Conservation (phyloP, 2,329 filamentous ascomycete species). For the Arachnopeziza araneosa region DNA sequence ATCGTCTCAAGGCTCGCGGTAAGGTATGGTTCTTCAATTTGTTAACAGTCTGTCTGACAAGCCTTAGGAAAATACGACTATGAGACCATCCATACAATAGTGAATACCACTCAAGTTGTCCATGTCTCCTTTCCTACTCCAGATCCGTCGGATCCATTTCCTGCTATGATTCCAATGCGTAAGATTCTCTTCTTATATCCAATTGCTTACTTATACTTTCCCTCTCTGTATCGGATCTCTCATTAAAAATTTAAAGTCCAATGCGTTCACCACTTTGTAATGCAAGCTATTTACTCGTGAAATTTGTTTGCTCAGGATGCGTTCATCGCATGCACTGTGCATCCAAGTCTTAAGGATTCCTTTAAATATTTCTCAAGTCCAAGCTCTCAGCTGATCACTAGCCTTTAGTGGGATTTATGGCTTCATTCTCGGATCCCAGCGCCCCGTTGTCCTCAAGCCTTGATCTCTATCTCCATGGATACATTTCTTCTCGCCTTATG, state of each 20-base stretch:
- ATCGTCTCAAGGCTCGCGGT: conserved; percentile 24
- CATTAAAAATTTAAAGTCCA: no score
- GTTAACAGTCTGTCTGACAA: conserved; percentile 4
- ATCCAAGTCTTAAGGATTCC: conserved; percentile 31
- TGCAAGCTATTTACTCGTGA: no score
- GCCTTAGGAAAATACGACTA: conserved; percentile 63
- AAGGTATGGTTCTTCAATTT: neutral
- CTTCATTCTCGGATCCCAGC: conserved; percentile 59
- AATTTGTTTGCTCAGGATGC: no score
- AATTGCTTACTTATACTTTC: no score
- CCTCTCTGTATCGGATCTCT: no score
- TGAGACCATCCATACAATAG: conserved; percentile 65
- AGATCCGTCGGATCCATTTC: conserved; percentile 41
- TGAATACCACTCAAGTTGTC: conserved; percentile 69
- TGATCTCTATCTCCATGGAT: conserved; percentile 79
- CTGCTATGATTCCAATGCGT: conserved; percentile 66
- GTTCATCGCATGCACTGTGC: no score
- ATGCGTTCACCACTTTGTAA: no score
- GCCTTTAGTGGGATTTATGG: conserved; percentile 56
- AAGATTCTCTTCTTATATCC: neutral
- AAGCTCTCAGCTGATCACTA: neutral
- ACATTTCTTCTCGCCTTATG: conserved; percentile 74
- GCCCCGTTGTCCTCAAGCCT: conserved; percentile 57
- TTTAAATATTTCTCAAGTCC: neutral
- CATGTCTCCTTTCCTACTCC: conserved; percentile 72